These are phyloP conservation scores for Rhododendron simsii DNA, from an alignment of 148 eudicot species.

Conservation along the genomic window DNA sequence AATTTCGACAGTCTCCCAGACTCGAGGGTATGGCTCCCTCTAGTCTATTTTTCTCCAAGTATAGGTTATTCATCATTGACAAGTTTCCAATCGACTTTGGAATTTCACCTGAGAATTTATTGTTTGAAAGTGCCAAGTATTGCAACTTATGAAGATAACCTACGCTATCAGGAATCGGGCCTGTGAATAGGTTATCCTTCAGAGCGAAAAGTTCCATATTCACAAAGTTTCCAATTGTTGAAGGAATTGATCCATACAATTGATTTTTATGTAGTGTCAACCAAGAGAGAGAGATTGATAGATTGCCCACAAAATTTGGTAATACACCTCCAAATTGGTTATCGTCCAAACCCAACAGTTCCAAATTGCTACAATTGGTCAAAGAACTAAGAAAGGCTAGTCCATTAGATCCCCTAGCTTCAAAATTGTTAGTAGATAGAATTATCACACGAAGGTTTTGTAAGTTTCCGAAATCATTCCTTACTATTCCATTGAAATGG, in stretches of 20 bases:
- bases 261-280: background rate
- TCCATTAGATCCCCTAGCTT: too few species aligned
- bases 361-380: too few species aligned
- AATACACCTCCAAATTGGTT: too few species aligned
- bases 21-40: constrained; percentile 2
- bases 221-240: background rate
- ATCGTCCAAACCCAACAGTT: too few species aligned
- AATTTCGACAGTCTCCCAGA: background rate
- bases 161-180: background rate
- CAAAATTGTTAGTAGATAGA: too few species aligned
- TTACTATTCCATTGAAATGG: too few species aligned
- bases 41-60: background rate
- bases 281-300: background rate
- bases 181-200: background rate
- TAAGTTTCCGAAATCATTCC: too few species aligned
- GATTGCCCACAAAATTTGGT: background rate
- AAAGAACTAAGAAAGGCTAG: too few species aligned
- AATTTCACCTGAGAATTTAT: too few species aligned
- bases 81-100: background rate
- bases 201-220: background rate
- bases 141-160: background rate
- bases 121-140: background rate
- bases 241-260: constrained; percentile 11
- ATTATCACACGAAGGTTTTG: fast-evolving
- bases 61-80: background rate